A percentile compares a stretch with the other conserved stretches of the same genome.
These are phyloP conservation scores for Ogataea chonburiensis DNA, from an alignment of 805 yeast species.

Conservation along the genomic window DNA sequence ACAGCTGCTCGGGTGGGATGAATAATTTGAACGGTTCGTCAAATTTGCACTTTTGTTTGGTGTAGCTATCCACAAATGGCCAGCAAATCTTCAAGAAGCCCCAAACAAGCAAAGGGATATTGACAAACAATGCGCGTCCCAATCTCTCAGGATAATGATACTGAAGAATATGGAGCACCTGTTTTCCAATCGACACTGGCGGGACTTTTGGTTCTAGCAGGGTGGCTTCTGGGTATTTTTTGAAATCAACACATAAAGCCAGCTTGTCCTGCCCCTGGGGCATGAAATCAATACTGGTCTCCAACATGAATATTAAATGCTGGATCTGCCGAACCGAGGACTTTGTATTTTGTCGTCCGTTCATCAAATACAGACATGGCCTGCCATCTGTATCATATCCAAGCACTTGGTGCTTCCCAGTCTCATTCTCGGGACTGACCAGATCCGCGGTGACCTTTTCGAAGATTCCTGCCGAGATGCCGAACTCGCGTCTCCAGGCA, in stretches of 20 bases:
- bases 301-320: slow-evolving; percentile 89
- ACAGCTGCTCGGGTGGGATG: slow-evolving; percentile 79
- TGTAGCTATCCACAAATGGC: slow-evolving; percentile 95
- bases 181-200: slow-evolving; percentile 80
- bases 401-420: slow-evolving; percentile 86
- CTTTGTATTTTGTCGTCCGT: slow-evolving; percentile 97
- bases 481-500: slow-evolving; percentile 94
- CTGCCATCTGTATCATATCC: slow-evolving; percentile 90
- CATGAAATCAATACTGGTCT: slow-evolving; percentile 89
- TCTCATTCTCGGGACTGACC: slow-evolving; percentile 69
- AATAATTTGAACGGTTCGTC: slow-evolving; percentile 85
- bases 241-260: slow-evolving; percentile 89
- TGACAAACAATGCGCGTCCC: slow-evolving; percentile 86
- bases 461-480: slow-evolving; percentile 55
- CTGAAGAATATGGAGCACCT: slow-evolving; percentile 86
- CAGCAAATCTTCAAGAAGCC: slow-evolving; percentile 87
- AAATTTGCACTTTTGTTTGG: slow-evolving; percentile 88
- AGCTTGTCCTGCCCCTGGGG: slow-evolving; percentile 94
- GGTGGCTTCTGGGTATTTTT: slow-evolving; percentile 60
- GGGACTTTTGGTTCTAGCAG: slow-evolving; percentile 52
- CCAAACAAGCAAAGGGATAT: slow-evolving; percentile 95
- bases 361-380: slow-evolving; percentile 86
- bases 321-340: slow-evolving; percentile 88
- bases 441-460: slow-evolving; percentile 50
- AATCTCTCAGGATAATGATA: slow-evolving; percentile 96